Conservation (phyloP, 31 red algal species). For the Porphyra umbilicalis region DNA sequence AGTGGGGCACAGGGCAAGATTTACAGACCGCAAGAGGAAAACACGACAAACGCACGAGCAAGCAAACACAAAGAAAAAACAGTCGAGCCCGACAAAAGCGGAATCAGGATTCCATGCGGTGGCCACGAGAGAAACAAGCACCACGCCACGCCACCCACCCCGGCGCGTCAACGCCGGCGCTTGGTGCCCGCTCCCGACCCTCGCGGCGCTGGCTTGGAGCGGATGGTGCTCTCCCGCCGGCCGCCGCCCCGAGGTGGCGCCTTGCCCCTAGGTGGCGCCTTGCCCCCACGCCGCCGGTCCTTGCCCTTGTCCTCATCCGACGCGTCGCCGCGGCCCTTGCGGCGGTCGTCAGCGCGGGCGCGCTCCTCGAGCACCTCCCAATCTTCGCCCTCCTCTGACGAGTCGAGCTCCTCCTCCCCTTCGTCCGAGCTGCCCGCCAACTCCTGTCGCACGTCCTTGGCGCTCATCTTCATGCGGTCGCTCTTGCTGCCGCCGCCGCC, state of each 20-base stretch:
- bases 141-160: background rate
- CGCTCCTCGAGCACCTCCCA: constrained; percentile 90
- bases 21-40: too few relatives aligned
- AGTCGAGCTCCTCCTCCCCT: constrained; percentile 80
- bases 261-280: background rate
- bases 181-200: background rate
- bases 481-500: background rate
- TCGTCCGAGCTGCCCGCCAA: constrained; percentile 65
- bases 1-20: too few relatives aligned
- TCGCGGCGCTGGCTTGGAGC: background rate
- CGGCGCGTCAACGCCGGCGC: constrained; percentile 2
- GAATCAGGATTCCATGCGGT: background rate
- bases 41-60: too few relatives aligned
- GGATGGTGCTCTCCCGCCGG: constrained; percentile 7
- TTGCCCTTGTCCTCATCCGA: constrained; percentile 38
- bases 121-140: background rate
- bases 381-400: constrained; percentile 82
- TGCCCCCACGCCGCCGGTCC: constrained; percentile 11
- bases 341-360: constrained; percentile 41
- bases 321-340: constrained; percentile 11
- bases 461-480: constrained; percentile 4
- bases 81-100: background rate
- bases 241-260: background rate
- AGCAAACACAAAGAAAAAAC: too few relatives aligned
- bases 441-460: constrained; percentile 36